A percentile compares a stretch with the other conserved stretches of the same genome.
phyloP scores from a whole-genome alignment of 2,329 filamentous ascomycete genomes.

The Penicillium sp. region DNA sequence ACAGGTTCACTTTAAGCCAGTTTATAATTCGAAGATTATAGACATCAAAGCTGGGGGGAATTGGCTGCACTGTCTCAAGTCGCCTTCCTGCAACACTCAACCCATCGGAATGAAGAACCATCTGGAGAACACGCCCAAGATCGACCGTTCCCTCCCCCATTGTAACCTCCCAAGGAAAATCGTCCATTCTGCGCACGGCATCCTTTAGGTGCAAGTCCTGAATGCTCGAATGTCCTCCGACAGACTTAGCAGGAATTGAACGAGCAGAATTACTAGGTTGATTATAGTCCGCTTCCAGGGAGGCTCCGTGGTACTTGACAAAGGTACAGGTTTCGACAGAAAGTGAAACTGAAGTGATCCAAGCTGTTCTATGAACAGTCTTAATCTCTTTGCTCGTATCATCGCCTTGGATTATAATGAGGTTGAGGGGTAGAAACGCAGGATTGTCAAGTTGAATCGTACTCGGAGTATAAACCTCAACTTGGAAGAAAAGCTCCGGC shows the following conservation, averaged over 20 bases:
- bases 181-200: not conserved
- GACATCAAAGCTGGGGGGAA: constrained; percentile 1
- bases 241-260: not conserved
- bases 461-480: constrained; percentile 1
- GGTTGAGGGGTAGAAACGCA: constrained; percentile 1
- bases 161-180: not conserved
- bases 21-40: not conserved
- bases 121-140: constrained; percentile 2
- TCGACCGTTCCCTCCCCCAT: not conserved
- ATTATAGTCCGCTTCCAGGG: not conserved
- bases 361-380: not conserved
- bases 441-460: constrained; percentile 2
- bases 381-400: not conserved
- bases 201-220: not conserved
- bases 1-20: not conserved
- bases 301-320: constrained; percentile 1
- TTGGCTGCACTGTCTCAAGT: not conserved
- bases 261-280: not conserved
- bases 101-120: not conserved
- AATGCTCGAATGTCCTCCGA: not conserved
- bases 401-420: not conserved
- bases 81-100: not conserved
- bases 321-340: not conserved
- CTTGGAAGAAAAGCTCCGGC: not conserved
- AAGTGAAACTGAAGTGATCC: not conserved